A percentile compares a stretch with the other conserved stretches of the same genome.
Conservation (phyloP, 1,139 yeast species). For the Saccharomyces hybrid region DNA sequence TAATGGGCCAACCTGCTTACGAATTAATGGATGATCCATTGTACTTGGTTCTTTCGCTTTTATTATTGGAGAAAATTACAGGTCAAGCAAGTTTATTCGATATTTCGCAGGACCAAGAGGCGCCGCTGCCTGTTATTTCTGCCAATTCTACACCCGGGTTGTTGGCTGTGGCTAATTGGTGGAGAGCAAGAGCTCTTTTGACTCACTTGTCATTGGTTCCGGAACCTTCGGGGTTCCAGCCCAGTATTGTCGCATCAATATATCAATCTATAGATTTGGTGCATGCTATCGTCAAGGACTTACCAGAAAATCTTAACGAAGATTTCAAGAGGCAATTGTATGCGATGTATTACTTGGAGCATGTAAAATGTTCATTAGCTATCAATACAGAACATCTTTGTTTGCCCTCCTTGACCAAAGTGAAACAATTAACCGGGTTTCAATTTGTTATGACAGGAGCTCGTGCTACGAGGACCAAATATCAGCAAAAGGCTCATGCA, state of each 20-base stretch:
- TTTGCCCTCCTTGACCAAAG: slow-evolving; percentile 45
- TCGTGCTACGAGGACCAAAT: slow-evolving; percentile 79
- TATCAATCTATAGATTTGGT: slow-evolving; percentile 25
- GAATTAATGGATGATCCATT: slow-evolving; percentile 51
- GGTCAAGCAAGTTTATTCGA: slow-evolving; percentile 30
- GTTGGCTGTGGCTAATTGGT: slow-evolving; percentile 53
- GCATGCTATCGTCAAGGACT: slow-evolving; percentile 23
- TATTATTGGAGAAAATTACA: slow-evolving; percentile 45
- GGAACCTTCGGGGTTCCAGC: slow-evolving; percentile 45
- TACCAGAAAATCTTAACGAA: slow-evolving; percentile 20
- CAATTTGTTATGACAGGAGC: slow-evolving; percentile 74
- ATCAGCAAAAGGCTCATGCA: slow-evolving; percentile 62
- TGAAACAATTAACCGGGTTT: slow-evolving; percentile 50
- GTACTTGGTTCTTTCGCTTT: slow-evolving; percentile 40
- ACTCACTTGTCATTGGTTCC: slow-evolving; percentile 53
- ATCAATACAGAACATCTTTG: slow-evolving; percentile 54
- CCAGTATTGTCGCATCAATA: slow-evolving; percentile 32
- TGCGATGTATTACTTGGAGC: slow-evolving; percentile 52
- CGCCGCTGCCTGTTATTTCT: slow-evolving; percentile 21
- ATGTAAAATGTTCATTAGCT: slow-evolving; percentile 53
- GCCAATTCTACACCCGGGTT: slow-evolving; percentile 7
- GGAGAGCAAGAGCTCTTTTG: slow-evolving; percentile 63
- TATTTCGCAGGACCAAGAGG: slow-evolving; percentile 14
- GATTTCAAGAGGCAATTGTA: slow-evolving; percentile 34
- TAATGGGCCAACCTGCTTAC: slow-evolving; percentile 60